Percentiles rank a stretch among this genome's conserved stretches.
Evolutionary conservation across 202 grass and related monocot genomes (phyloP).

Genomic region (Panicum hallii): DNA sequence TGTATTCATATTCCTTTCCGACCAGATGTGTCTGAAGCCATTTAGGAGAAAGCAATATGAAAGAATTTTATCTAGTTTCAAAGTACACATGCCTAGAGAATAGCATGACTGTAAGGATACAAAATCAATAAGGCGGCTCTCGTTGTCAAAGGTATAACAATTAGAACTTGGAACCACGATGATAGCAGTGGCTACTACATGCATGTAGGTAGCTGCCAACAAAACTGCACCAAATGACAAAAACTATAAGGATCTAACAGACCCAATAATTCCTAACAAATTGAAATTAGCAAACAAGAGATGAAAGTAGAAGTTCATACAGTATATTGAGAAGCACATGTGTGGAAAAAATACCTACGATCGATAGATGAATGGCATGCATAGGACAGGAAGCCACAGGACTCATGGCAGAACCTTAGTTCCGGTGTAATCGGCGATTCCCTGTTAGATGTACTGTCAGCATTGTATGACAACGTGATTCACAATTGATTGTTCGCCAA

Average conservation of each 20-base stretch:
- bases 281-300: slow-evolving; percentile 3
- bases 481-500: background rate
- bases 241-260: slow-evolving; percentile 41
- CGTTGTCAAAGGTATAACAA: slow-evolving; percentile 82
- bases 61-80: slow-evolving; percentile 42
- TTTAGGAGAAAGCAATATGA: slow-evolving; percentile 57
- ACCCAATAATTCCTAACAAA: background rate
- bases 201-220: slow-evolving; percentile 41
- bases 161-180: slow-evolving; percentile 71
- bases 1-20: slow-evolving; percentile 72
- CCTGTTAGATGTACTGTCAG: background rate
- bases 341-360: slow-evolving; percentile 33
- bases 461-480: slow-evolving; percentile 3
- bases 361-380: background rate
- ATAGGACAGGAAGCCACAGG: background rate
- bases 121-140: slow-evolving; percentile 87
- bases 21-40: slow-evolving; percentile 70
- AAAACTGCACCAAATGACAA: slow-evolving; percentile 50
- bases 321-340: slow-evolving; percentile 18
- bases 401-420: background rate
- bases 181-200: slow-evolving; percentile 38
- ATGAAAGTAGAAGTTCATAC: background rate
- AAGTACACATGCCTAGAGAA: slow-evolving; percentile 12
- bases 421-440: background rate
- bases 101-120: slow-evolving; percentile 72